Evolutionary conservation across 768 basidiomycete genomes (phyloP), one percentile per base, ranked within the genome.

Genomic region (Ramaria sp.): DNA sequence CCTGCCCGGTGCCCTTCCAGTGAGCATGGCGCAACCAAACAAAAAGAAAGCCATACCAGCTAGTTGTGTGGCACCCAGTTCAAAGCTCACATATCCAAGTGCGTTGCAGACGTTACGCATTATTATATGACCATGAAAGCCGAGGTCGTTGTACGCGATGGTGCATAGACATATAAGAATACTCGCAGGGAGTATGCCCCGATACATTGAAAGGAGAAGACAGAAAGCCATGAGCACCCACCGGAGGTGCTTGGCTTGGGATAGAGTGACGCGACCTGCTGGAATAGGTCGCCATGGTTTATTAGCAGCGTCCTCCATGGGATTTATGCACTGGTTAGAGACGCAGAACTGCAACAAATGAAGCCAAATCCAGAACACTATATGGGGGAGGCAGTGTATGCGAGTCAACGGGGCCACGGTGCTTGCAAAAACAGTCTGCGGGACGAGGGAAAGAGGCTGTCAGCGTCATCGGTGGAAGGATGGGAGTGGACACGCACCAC

Each of bases 211-310:
- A 0, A 61, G 42, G 1, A 48, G 22, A 15, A 66, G 51, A 55
- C 70, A 71, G 3, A 63, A 3, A 7, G 59, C 37, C 10, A 70
- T 24, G 10, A 58, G 30, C 18, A 30, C 30, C 22, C 41, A 55
- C 41, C 50, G 49, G 15, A 58, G 50, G 27, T n/a, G 37, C 25
- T 38, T 34, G 6, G 58, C 55, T 32, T 58, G 55, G 3, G 18
- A 9, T 22, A 50, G 22, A 15, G 58, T 44, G 41, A 70, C 63
- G 10, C 64, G 64, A n/a, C 61, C 61, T 1, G 69, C 43, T 1
- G 68, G 68, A 43, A 70, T 58, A 7, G 69, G 69, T 15, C 69
- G 55, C 55, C 63, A 63, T 1, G 66, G 64, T 42, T 68, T 65
- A 56, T 70, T 70, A 1, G 59, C 28, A 0, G 41, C 43, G 36